phyloP scores from a whole-genome alignment of 768 basidiomycete species.

The Tulasnella calospora region DNA sequence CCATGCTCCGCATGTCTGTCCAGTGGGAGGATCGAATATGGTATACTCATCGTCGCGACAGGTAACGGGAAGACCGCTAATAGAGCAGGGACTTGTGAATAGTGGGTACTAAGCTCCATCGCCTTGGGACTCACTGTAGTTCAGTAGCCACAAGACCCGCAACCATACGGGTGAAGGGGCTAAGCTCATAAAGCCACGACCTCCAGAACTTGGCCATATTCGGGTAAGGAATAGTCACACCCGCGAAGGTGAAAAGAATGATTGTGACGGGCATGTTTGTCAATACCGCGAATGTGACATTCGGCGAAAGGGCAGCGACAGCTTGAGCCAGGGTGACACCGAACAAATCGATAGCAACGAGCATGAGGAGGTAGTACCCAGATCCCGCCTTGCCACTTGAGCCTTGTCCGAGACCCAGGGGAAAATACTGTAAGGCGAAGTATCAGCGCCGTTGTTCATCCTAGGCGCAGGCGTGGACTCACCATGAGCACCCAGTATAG shows the following conservation, averaged over 20 bases:
- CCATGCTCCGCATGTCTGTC: conserved; percentile 70
- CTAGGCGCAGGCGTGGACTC: not conserved
- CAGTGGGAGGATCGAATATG: conserved; percentile 64
- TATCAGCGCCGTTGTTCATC: not conserved
- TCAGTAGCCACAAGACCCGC: conserved; percentile 74
- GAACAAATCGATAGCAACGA: conserved; percentile 66
- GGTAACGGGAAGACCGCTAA: conserved; percentile 51
- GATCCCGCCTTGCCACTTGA: conserved; percentile 55
- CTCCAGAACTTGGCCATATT: conserved; percentile 63
- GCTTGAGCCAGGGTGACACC: conserved; percentile 59
- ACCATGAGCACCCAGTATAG: conserved; percentile 60
- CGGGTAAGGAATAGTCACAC: conserved; percentile 68
- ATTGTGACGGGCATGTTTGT: conserved; percentile 36
- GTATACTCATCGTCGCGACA: conserved; percentile 68
- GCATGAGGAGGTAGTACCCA: conserved; percentile 65
- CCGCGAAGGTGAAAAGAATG: conserved; percentile 55
- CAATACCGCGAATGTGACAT: conserved; percentile 52
- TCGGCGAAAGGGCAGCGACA: conserved; percentile 72
- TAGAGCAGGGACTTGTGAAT: conserved; percentile 44
- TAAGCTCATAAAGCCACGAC: conserved; percentile 67
- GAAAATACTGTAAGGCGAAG: conserved; percentile 44
- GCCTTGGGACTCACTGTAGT: conserved; percentile 42
- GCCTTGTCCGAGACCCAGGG: conserved; percentile 64
- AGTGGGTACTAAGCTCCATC: not conserved
- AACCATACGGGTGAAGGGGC: conserved; percentile 65